A percentile compares a stretch with the other conserved stretches of the same genome.
Conservation (phyloP, 2,329 filamentous ascomycete species). For the Pseudogymnoascus sp. region DNA sequence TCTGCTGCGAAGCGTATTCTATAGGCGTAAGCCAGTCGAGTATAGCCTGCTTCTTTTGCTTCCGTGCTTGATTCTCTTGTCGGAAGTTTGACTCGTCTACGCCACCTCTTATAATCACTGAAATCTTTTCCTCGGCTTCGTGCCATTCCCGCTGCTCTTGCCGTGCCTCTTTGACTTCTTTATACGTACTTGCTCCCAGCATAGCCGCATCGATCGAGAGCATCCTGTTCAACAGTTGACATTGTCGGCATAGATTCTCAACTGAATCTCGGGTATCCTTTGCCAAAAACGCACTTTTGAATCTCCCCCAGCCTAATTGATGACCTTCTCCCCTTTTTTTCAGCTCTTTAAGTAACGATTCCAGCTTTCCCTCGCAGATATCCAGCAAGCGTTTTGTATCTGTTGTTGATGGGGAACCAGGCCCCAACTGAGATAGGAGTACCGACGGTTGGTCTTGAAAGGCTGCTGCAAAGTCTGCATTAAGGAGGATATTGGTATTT, state of each 20-base stretch:
- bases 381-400: constrained; percentile 11
- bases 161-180: constrained; percentile 15
- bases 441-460: constrained; percentile 19
- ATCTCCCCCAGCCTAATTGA: constrained; percentile 16
- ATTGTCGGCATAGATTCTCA: constrained; percentile 16
- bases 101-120: constrained; percentile 9
- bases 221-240: constrained; percentile 14
- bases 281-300: constrained; percentile 13
- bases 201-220: constrained; percentile 13
- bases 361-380: constrained; percentile 7
- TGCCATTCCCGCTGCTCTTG: constrained; percentile 12
- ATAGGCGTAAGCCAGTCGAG: constrained; percentile 2
- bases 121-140: constrained; percentile 5
- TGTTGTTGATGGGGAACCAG: constrained; percentile 10
- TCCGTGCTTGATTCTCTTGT: constrained; percentile 1
- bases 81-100: constrained; percentile 10
- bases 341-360: constrained; percentile 11
- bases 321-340: constrained; percentile 13
- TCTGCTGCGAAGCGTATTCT: constrained; percentile 8
- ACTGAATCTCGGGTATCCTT: constrained; percentile 15
- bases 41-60: not conserved
- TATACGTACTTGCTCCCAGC: constrained; percentile 10
- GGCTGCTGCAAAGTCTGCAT: constrained; percentile 19
- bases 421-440: constrained; percentile 15
- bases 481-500: constrained; percentile 14